Evolutionary conservation across 345 rosid species (phyloP), one percentile per base, ranked within the genome.

Genomic region (Luvunga scandens): DNA sequence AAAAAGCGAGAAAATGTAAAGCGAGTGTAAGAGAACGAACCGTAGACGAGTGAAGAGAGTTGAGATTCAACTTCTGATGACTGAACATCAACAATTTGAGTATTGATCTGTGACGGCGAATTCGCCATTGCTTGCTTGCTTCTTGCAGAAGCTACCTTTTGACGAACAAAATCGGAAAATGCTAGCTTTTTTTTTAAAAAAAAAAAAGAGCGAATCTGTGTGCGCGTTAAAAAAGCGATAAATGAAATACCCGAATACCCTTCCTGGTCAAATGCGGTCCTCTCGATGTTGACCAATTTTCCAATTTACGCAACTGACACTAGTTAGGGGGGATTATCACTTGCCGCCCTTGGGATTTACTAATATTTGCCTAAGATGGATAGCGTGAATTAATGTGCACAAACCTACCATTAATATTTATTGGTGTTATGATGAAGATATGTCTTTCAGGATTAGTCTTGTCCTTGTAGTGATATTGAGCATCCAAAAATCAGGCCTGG

Each of bases 31-130:
- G 66, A 53, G 34, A 77, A 73, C 77, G 74, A 78, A 95, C 98
- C 98, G 75, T 79, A 89, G 75, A 95, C 80, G 75, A 93, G 83
- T 81, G 94, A 84, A 8, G 95, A 79, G 19, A 91, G 90, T 78
- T 80, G 89, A 61, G 95, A 94, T 61, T 90, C 98, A 36, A 88
- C 77, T 76, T 89, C 87, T 42, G 78, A 77, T 21, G 75, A 78
- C 60, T 76, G 48, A 63, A 84, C 59, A 76, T 73, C 83, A 68
- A 80, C 76, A 21, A 71, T 80, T 78, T 84, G 87, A 24, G 79
- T 79, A 45, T 78, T 86, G 56, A 75, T 24, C 60, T 76, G 85
- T 59, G 88, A 76, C 18, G 87, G 82, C 76, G 91, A 81, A 72
- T 38, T 76, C 83, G 91, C 90, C 98, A 92, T 94, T 79, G 72